Conservation (phyloP, 2,329 filamentous ascomycete species). For the Fusarium redolens region DNA sequence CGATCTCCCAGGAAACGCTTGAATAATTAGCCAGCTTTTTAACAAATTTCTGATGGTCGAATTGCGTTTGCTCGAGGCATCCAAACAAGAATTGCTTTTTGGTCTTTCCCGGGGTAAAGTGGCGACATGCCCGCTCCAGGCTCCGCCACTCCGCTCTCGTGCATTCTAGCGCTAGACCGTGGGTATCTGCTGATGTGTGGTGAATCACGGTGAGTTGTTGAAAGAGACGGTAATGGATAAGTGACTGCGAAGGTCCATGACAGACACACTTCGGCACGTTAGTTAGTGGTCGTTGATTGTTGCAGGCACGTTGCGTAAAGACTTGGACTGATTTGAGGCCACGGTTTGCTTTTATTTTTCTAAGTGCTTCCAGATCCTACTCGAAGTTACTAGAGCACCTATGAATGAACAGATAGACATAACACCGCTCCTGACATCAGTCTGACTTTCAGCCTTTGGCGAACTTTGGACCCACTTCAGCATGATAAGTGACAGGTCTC, state of each 20-base stretch:
- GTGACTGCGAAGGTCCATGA: constrained; percentile 23
- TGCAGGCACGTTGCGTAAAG: neutral
- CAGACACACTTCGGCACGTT: neutral
- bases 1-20: neutral
- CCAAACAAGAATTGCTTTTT: constrained; percentile 16
- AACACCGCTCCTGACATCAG: constrained; percentile 31
- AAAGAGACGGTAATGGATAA: constrained; percentile 30
- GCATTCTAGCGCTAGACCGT: constrained; percentile 24
- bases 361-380: constrained; percentile 22
- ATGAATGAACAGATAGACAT: neutral
- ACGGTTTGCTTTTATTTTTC: neutral
- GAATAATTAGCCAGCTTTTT: neutral
- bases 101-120: constrained; percentile 40
- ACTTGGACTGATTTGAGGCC: neutral
- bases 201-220: constrained; percentile 14
- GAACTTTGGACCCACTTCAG: constrained; percentile 24
- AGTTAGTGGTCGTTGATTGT: neutral
- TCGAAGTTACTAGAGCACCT: constrained; percentile 17
- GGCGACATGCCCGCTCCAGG: constrained; percentile 33
- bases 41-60: neutral
- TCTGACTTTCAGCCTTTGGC: constrained; percentile 10
- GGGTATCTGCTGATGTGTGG: constrained; percentile 27
- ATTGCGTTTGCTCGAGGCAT: constrained; percentile 2
- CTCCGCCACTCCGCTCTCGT: constrained; percentile 31
- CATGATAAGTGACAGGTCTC: constrained; percentile 24